A percentile compares a stretch with the other conserved stretches of the same genome.
Evolutionary conservation across 1,284 basidiomycete genomes (phyloP).

Genomic region (Melampsora larici-populina): DNA sequence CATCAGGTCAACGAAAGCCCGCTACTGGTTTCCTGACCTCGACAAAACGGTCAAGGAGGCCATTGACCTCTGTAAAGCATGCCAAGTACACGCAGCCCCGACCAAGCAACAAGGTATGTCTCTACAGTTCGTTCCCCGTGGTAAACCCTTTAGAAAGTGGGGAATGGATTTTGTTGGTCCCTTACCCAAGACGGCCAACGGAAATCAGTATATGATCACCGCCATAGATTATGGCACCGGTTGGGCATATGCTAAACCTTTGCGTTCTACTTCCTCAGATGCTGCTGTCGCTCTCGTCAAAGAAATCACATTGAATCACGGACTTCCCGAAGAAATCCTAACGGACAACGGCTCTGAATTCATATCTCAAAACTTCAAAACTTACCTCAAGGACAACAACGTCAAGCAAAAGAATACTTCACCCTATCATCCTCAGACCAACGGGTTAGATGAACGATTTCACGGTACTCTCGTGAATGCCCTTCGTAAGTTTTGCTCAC

Average conservation of each 20-base stretch:
- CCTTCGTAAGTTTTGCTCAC: too few relatives aligned
- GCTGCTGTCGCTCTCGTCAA: neutral
- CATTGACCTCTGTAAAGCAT: neutral
- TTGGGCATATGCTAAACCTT: slow-evolving; percentile 12
- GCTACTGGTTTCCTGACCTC: neutral
- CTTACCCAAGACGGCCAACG: neutral
- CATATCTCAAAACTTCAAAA: neutral
- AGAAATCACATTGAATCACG: too few relatives aligned
- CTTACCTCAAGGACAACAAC: neutral
- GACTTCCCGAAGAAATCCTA: slow-evolving; percentile 2
- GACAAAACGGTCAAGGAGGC: too few relatives aligned
- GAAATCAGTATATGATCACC: slow-evolving; percentile 15
- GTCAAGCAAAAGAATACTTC: slow-evolving; percentile 1
- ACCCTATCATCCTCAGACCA: too few relatives aligned
- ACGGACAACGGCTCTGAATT: slow-evolving; percentile 20
- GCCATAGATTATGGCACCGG: slow-evolving; percentile 28
- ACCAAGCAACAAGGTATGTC: neutral
- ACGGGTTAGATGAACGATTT: slow-evolving; percentile 16
- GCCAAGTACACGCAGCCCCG: neutral
- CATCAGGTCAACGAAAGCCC: neutral
- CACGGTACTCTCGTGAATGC: neutral
- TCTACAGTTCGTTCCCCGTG: neutral
- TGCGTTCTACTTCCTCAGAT: neutral
- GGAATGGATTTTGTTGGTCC: slow-evolving; percentile 23
- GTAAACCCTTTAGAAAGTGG: slow-evolving; percentile 8